Base-by-base conservation (phyloP, 2,329 filamentous ascomycete genomes). In the Clonostachys rosea region DNA sequence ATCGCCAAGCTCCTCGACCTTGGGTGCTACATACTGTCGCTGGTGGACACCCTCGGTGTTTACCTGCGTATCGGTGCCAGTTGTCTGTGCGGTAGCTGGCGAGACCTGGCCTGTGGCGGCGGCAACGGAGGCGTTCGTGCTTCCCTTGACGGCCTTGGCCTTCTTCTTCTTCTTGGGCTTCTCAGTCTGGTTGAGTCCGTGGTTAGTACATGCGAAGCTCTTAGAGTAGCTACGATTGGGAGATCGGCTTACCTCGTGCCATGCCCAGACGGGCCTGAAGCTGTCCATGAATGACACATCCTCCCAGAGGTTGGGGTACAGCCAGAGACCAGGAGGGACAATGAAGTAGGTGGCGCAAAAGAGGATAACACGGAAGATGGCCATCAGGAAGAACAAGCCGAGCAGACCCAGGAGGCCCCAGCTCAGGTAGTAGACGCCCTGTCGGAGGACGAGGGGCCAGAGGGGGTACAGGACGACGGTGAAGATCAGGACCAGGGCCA, bases 281-380 rank as follows among this genome's bases (percentile, higher is more conserved):
- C 89, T 95, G 65, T 99, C 94, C 68, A 99, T 87, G 72, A 99
- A 97, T 8, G 92, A 95, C 30, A 99, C 94, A 63, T 99, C 94
- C 66, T 99, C 94, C 74, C 96, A 99, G 17, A 99, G 73, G 63
- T 99, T 99, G 43, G 94, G 94, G 71, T 92, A 99, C 41, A 99
- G 78, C 94, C 94, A 99, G n/a, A 99, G 76, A 59, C 94, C 94
- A 4, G 94, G 94, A 5, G 91, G 74, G 1, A 83, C 76, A 14
- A 79, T 76, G 62, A 97, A 95, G 69, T 95, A 91, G 18, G 94
- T 97, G 64, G 95, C 70, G 63, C 89, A 86, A 74, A 99, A 99
- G 30, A 99, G 76, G 51, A 99, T 95, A 48, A 97, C 79, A 50
- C 94, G 85, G 80, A 99, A 91, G 61, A 99, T 95, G 6, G 92